Conservation (phyloP, 768 basidiomycete genomes). For the Rhodocollybia butyracea region DNA sequence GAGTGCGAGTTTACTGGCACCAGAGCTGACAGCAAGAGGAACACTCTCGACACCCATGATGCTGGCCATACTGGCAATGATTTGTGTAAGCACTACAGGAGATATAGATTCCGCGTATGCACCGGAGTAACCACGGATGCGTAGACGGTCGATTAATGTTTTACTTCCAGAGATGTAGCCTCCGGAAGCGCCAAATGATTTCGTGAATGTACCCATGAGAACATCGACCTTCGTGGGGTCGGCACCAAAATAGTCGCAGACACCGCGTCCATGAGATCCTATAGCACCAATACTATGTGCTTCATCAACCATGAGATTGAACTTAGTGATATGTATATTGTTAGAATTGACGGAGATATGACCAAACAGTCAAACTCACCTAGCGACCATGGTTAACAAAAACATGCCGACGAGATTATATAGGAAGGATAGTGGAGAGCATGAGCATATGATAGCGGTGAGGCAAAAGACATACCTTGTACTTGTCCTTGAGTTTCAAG, state of each 20-base stretch:
- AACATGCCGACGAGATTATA: too few relatives aligned
- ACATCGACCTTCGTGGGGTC: conserved; percentile 82
- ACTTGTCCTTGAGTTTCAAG: conserved; percentile 85
- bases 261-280: conserved; percentile 91
- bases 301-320: conserved; percentile 94
- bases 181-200: conserved; percentile 90
- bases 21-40: conserved; percentile 1
- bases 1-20: conserved; percentile 10
- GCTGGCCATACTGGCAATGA: conserved; percentile 89
- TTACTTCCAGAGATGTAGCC: conserved; percentile 92
- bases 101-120: conserved; percentile 89
- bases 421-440: too few relatives aligned
- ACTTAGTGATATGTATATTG: conserved; percentile 45
- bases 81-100: conserved; percentile 87
- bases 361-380: too few relatives aligned
- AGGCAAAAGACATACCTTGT: conserved; percentile 69
- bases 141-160: conserved; percentile 74
- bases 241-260: conserved; percentile 90
- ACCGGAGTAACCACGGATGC: conserved; percentile 76
- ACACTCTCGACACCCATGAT: conserved; percentile 82
- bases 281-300: conserved; percentile 97
- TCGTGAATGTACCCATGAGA: conserved; percentile 98
- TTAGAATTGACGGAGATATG: too few relatives aligned
- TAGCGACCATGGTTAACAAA: too few relatives aligned
- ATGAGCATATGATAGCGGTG: not conserved